phyloP scores from a whole-genome alignment of 2,329 filamentous ascomycete species.

The Ceratocystis variospora region DNA sequence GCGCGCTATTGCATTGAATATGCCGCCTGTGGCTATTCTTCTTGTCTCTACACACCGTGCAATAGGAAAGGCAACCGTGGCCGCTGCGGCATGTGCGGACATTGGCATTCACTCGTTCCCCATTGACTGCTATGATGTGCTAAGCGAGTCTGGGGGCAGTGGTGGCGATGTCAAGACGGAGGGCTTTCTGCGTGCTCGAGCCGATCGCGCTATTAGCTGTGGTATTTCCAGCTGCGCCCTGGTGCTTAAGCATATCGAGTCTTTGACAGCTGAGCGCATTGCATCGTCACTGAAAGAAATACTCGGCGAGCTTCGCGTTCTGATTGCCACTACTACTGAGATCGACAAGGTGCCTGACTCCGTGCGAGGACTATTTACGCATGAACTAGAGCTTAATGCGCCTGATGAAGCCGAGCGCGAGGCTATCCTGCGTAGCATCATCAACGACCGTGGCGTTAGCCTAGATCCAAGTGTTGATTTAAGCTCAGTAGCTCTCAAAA shows the following conservation, averaged over 20 bases:
- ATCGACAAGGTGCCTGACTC: conserved; percentile 88
- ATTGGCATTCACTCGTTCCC: conserved; percentile 80
- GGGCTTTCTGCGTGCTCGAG: conserved; percentile 72
- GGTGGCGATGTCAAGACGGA: conserved; percentile 81
- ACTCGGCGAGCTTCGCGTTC: conserved; percentile 60
- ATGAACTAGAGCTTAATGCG: conserved; percentile 85
- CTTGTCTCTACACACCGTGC: conserved; percentile 83
- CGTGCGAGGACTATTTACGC: conserved; percentile 80
- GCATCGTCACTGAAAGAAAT: conserved; percentile 73
- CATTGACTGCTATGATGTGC: conserved; percentile 84
- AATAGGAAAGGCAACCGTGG: conserved; percentile 79
- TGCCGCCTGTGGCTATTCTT: conserved; percentile 78
- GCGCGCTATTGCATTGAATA: conserved; percentile 69
- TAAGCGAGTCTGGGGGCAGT: conserved; percentile 56
- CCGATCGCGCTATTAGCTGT: conserved; percentile 78
- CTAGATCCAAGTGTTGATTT: conserved; percentile 75
- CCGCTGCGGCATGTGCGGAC: conserved; percentile 65
- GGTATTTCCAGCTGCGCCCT: conserved; percentile 71
- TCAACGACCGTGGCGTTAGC: conserved; percentile 61
- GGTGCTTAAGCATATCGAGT: conserved; percentile 80
- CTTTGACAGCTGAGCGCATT: conserved; percentile 82
- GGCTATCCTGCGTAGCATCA: conserved; percentile 65
- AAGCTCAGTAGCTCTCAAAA: conserved; percentile 77
- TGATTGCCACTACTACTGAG: conserved; percentile 90
- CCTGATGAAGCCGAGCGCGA: conserved; percentile 88